Evolutionary conservation across 306 rosid genomes (phyloP).

Genomic region (Benincasa hispida): DNA sequence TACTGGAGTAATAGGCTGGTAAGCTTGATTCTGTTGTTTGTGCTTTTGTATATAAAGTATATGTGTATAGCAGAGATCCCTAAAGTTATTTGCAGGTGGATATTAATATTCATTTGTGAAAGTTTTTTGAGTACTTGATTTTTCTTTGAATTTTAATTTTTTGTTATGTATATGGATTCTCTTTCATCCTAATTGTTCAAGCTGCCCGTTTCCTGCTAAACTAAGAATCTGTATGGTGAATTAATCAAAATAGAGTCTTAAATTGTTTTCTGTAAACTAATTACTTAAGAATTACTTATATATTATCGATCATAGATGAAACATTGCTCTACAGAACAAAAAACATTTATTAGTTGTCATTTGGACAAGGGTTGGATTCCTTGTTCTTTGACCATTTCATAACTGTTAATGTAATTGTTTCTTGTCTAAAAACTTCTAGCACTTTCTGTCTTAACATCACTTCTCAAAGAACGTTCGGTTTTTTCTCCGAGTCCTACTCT

Average conservation of each 20-base stretch:
- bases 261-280: not conserved
- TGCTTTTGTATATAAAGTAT: not conserved
- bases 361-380: not conserved
- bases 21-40: conserved; percentile 14
- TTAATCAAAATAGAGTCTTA: not conserved
- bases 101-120: not conserved
- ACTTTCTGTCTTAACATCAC: not conserved
- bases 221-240: not conserved
- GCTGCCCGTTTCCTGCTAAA: not conserved
- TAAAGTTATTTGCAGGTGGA: not conserved
- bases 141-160: not conserved
- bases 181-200: not conserved
- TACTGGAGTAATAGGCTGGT: conserved; percentile 95
- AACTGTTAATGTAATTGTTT: not conserved
- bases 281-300: not conserved
- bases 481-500: not conserved
- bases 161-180: not conserved
- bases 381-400: not conserved
- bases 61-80: not conserved
- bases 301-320: not conserved
- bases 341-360: not conserved
- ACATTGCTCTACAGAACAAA: not conserved
- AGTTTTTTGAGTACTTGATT: not conserved
- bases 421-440: not conserved
- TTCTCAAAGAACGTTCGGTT: not conserved